These are phyloP conservation scores for Fusarium aywerte DNA, from an alignment of 2,329 filamentous ascomycete species.

Conservation along the genomic window DNA sequence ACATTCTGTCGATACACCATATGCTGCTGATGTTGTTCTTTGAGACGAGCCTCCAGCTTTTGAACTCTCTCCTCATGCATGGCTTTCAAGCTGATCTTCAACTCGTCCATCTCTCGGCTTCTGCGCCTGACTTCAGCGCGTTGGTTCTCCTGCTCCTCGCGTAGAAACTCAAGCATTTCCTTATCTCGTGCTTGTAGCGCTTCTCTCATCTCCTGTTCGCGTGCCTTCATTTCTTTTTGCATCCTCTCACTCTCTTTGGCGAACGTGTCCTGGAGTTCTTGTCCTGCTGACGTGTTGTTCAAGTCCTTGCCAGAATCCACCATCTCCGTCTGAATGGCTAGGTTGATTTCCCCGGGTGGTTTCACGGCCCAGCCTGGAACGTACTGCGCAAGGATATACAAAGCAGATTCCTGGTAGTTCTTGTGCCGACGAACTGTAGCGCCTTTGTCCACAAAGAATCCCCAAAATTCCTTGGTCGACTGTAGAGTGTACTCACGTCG, in stretches of 20 bases:
- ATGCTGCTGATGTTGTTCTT: too few species aligned
- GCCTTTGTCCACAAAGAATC: background rate
- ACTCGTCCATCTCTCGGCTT: too few species aligned
- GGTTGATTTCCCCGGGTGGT: background rate
- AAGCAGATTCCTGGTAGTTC: background rate
- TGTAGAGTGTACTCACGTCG: background rate
- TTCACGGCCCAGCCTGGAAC: background rate
- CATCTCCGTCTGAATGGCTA: background rate
- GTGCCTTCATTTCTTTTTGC: background rate
- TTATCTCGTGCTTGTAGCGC: too few species aligned
- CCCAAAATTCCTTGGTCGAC: background rate
- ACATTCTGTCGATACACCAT: too few species aligned
- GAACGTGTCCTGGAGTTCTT: background rate
- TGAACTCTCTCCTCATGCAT: too few species aligned
- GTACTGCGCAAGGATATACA: background rate
- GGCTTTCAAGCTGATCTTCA: too few species aligned
- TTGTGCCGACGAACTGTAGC: background rate
- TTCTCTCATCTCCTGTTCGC: too few species aligned
- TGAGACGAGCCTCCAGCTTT: too few species aligned
- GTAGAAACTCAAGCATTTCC: too few species aligned
- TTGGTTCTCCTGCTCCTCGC: too few species aligned
- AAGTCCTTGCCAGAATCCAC: background rate
- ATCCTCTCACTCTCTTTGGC: background rate
- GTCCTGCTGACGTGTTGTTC: background rate
- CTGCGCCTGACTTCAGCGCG: too few species aligned